These are phyloP conservation scores for Isoetes taiwanensis DNA, from an alignment of 75 land plant genomes.

Conservation along the genomic window DNA sequence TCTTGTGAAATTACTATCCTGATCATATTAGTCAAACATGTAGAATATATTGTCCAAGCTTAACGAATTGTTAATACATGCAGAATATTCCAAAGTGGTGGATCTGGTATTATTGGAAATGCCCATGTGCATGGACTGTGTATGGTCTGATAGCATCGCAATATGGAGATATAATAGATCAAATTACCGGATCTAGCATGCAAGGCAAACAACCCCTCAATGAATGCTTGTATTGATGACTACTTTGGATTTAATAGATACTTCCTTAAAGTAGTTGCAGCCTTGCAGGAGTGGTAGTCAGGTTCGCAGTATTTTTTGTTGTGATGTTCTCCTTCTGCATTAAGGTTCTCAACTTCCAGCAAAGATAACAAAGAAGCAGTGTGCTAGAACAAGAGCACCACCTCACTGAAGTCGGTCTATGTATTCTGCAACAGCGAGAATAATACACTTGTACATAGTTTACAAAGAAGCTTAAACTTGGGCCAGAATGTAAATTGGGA, in stretches of 20 bases:
- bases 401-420: no score
- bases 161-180: constrained; percentile 17
- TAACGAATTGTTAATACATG: no score
- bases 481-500: no score
- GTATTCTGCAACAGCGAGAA: no score
- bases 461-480: no score
- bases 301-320: constrained; percentile 21
- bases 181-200: background rate
- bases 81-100: constrained; percentile 34
- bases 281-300: constrained; percentile 9
- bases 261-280: constrained; percentile 22
- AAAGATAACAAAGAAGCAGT: no score
- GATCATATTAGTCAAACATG: no score
- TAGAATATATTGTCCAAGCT: no score
- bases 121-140: constrained; percentile 26
- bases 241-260: constrained; percentile 22
- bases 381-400: no score
- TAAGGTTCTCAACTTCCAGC: constrained; percentile 41
- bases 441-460: no score
- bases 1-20: constrained; percentile 28
- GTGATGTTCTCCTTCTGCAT: constrained; percentile 31
- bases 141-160: constrained; percentile 28
- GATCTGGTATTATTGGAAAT: constrained; percentile 34
- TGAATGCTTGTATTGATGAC: constrained; percentile 11
- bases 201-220: background rate